These are phyloP conservation scores for Solanum corneliomulleri DNA, from an alignment of 257 asterid genomes.

Conservation along the genomic window DNA sequence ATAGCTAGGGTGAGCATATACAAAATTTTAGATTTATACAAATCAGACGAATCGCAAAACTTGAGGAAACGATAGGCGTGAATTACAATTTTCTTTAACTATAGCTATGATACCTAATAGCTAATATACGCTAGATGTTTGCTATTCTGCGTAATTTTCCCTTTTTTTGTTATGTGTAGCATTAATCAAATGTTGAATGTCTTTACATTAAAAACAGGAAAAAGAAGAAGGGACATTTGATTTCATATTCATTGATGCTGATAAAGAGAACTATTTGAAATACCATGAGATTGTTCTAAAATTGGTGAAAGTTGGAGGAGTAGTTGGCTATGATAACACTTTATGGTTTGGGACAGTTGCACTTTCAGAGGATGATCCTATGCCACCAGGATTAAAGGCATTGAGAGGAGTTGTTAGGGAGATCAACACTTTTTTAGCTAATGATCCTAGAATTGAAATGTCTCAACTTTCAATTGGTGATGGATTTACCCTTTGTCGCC, in stretches of 20 bases:
- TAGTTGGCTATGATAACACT: conserved; percentile 47
- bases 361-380: conserved; percentile 18
- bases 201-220: neutral
- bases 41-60: too few relatives aligned
- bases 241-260: conserved; percentile 50
- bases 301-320: conserved; percentile 35
- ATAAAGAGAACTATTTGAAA: conserved; percentile 33
- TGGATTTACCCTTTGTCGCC: conserved; percentile 43
- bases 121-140: too few relatives aligned
- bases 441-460: conserved; percentile 31
- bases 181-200: neutral
- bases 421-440: conserved; percentile 30
- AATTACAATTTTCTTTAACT: too few relatives aligned
- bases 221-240: conserved; percentile 39
- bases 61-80: too few relatives aligned
- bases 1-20: too few relatives aligned
- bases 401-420: conserved; percentile 11
- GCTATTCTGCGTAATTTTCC: too few relatives aligned
- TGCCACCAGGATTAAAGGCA: conserved; percentile 18
- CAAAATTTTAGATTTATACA: too few relatives aligned
- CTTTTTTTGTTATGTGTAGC: too few relatives aligned
- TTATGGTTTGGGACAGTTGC: conserved; percentile 45
- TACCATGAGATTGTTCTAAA: conserved; percentile 37
- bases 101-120: too few relatives aligned
- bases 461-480: conserved; percentile 43